Percentiles rank a stretch among this genome's conserved stretches.
phyloP scores from a whole-genome alignment of 345 rosid species.

The Acer negundo region DNA sequence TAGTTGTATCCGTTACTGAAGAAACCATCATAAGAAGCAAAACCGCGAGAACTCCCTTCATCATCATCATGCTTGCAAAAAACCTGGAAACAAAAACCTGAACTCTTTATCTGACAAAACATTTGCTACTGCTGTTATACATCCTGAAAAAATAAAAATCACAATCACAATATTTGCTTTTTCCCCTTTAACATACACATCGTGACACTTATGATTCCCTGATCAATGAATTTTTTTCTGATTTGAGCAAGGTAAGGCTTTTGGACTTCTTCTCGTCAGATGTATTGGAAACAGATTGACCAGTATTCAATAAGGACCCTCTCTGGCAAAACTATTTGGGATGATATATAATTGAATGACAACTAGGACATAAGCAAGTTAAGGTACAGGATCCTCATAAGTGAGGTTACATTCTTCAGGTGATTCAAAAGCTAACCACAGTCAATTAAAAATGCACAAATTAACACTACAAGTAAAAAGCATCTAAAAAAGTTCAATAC shows the following conservation, averaged over 20 bases:
- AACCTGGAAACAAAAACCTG: too few species aligned
- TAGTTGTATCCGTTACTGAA: too few species aligned
- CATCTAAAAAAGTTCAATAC: not conserved
- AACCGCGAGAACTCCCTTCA: too few species aligned
- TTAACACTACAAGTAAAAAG: conserved; percentile 8
- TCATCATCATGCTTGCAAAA: too few species aligned
- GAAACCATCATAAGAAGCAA: too few species aligned
- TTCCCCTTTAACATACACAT: not conserved
- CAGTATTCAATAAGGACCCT: conserved; percentile 42
- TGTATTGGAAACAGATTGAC: conserved; percentile 37
- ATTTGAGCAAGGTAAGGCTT: conserved; percentile 38
- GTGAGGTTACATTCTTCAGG: conserved; percentile 66
- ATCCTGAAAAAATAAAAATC: too few species aligned
- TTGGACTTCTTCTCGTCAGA: conserved; percentile 46
- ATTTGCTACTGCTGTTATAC: too few species aligned
- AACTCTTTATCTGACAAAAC: too few species aligned
- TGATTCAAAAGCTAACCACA: conserved; percentile 69
- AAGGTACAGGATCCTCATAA: conserved; percentile 58
- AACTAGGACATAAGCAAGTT: conserved; percentile 60
- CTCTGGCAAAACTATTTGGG: conserved; percentile 39
- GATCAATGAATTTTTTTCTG: conserved; percentile 44
- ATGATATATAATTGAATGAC: conserved; percentile 53
- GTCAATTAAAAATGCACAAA: conserved; percentile 11
- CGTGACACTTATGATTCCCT: conserved; percentile 46
- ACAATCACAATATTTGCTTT: too few species aligned